These are phyloP conservation scores for Plicaturopsis crispa DNA, from an alignment of 768 basidiomycete species.

Conservation along the genomic window DNA sequence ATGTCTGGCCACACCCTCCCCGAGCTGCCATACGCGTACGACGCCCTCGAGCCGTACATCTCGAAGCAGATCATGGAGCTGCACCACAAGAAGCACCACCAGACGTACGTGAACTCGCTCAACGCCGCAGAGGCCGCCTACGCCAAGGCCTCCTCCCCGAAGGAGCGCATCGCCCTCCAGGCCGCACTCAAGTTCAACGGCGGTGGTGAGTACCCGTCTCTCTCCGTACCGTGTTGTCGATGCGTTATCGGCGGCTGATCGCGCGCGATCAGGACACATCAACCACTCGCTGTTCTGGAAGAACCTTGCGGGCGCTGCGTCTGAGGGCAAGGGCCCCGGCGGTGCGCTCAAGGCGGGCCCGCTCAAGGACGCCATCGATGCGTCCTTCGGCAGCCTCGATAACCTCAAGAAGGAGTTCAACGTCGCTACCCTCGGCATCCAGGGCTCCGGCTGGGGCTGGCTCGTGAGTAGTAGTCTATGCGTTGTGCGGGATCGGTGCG, in stretches of 20 bases:
- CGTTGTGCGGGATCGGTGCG: not conserved
- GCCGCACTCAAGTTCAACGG: conserved; percentile 95
- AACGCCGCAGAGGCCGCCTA: conserved; percentile 84
- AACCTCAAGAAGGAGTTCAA: conserved; percentile 78
- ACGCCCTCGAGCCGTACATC: conserved; percentile 94
- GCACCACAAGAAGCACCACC: conserved; percentile 94
- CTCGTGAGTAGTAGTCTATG: conserved; percentile 48
- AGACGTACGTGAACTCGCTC: conserved; percentile 88
- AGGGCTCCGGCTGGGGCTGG: conserved; percentile 97
- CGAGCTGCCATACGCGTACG: conserved; percentile 68
- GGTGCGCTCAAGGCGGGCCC: conserved; percentile 54
- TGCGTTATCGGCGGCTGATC: conserved; percentile 12
- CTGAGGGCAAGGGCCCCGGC: conserved; percentile 48
- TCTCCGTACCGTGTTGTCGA: conserved; percentile 4
- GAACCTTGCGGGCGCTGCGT: conserved; percentile 68
- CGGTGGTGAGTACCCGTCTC: conserved; percentile 55
- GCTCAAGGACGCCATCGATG: conserved; percentile 56
- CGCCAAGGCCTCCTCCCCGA: conserved; percentile 56
- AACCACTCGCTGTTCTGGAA: conserved; percentile 97
- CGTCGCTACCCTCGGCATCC: conserved; percentile 74
- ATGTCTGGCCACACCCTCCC: conserved; percentile 55
- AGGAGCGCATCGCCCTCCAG: conserved; percentile 81
- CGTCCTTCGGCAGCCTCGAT: conserved; percentile 65
- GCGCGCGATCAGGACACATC: conserved; percentile 59
- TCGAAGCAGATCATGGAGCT: conserved; percentile 88